phyloP scores from a whole-genome alignment of 176 grass and related monocot species.

The Oryza nivara region DNA sequence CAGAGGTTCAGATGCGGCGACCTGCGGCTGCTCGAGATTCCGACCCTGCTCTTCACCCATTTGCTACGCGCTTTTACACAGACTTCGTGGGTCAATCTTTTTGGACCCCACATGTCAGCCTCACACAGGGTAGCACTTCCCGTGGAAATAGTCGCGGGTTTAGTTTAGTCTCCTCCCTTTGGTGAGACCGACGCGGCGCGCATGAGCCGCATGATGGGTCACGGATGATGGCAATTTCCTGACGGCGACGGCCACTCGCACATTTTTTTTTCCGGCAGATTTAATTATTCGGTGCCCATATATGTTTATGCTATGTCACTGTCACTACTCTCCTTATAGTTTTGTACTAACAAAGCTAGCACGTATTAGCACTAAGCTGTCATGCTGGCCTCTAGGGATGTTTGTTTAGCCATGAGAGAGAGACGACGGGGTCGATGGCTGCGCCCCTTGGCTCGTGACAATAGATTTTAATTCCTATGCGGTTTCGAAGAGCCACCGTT shows the following conservation, averaged over 20 bases:
- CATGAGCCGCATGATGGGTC: slow-evolving; percentile 8
- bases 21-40: not conserved
- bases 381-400: not conserved
- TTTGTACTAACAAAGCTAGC: not conserved
- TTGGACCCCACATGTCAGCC: not conserved
- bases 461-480: not conserved
- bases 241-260: not conserved
- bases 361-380: not conserved
- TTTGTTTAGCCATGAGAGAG: not conserved
- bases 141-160: not conserved
- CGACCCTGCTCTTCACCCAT: too few relatives aligned
- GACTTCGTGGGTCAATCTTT: fast-evolving
- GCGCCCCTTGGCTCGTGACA: not conserved
- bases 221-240: not conserved
- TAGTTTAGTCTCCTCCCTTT: not conserved
- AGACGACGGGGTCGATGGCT: not conserved
- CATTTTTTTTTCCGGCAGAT: not conserved
- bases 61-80: fast-evolving
- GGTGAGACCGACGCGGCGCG: slow-evolving; percentile 30
- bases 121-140: not conserved
- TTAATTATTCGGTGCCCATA: not conserved
- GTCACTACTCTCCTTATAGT: not conserved
- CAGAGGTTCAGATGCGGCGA: not conserved
- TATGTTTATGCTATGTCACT: not conserved
- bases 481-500: slow-evolving; percentile 34